Evolutionary conservation across 495 filamentous ascomycete species (phyloP).

Genomic region (Daldinia concentrica): DNA sequence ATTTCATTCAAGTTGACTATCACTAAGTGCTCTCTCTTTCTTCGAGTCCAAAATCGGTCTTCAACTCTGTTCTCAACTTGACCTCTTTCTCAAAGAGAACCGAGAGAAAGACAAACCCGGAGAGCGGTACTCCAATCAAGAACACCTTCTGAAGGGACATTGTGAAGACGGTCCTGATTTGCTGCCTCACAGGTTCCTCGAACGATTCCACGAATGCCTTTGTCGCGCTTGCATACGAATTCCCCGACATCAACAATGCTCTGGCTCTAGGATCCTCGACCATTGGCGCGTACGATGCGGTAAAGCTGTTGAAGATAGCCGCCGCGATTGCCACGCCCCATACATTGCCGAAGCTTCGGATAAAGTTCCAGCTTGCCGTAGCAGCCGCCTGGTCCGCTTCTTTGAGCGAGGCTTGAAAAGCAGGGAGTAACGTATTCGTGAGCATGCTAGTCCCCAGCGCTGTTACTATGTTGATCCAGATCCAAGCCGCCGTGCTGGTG

Average conservation of each 20-base stretch:
- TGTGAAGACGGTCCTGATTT: slow-evolving; percentile 43
- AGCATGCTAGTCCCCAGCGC: slow-evolving; percentile 49
- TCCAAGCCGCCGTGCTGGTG: slow-evolving; percentile 47
- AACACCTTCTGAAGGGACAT: slow-evolving; percentile 42
- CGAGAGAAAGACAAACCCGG: slow-evolving; percentile 41
- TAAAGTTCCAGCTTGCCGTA: slow-evolving; percentile 57
- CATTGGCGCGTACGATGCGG: slow-evolving; percentile 28
- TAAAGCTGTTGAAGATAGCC: slow-evolving; percentile 60
- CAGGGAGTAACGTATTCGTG: slow-evolving; percentile 48
- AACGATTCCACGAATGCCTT: slow-evolving; percentile 43
- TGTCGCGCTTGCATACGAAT: slow-evolving; percentile 45
- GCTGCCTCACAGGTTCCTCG: slow-evolving; percentile 22
- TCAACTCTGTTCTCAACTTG: slow-evolving; percentile 40
- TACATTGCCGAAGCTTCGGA: slow-evolving; percentile 58
- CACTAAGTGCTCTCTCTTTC: slow-evolving; percentile 11
- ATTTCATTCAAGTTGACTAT: neutral
- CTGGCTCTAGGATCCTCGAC: slow-evolving; percentile 43
- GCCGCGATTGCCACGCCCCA: slow-evolving; percentile 63
- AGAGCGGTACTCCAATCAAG: slow-evolving; percentile 44
- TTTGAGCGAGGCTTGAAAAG: slow-evolving; percentile 49
- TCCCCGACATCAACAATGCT: slow-evolving; percentile 28
- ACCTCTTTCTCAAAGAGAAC: slow-evolving; percentile 44
- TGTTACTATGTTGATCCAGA: slow-evolving; percentile 41
- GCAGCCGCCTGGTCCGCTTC: slow-evolving; percentile 54
- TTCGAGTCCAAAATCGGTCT: slow-evolving; percentile 47